phyloP scores from a whole-genome alignment of 495 filamentous ascomycete species.

The Pyrenula massariospora region DNA sequence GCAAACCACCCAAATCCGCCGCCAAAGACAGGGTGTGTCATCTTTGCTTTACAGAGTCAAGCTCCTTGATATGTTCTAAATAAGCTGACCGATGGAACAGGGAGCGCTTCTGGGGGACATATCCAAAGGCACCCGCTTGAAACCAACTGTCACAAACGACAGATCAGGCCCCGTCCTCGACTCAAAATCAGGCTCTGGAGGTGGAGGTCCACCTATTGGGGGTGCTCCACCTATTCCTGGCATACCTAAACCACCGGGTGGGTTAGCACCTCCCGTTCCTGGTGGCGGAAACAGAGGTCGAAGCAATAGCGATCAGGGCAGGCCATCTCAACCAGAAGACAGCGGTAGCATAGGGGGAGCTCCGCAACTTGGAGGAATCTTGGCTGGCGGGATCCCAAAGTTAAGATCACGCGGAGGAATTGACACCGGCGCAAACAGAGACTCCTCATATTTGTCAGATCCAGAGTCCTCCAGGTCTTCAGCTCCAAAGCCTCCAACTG shows the following conservation, averaged over 20 bases:
- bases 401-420: conserved; percentile 80
- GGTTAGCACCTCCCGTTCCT: conserved; percentile 69
- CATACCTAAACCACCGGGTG: conserved; percentile 45
- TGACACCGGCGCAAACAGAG: conserved; percentile 73
- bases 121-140: conserved; percentile 65
- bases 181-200: conserved; percentile 38
- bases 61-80: conserved; percentile 16
- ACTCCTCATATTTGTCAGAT: conserved; percentile 70
- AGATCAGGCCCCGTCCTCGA: conserved; percentile 71
- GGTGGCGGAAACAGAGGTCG: conserved; percentile 48
- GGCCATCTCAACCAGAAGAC: conserved; percentile 19
- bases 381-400: conserved; percentile 93
- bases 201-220: conserved; percentile 45
- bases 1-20: conserved; percentile 31
- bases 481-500: conserved; percentile 46
- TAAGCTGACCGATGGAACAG: conserved; percentile 38
- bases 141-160: conserved; percentile 89
- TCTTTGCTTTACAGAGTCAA: conserved; percentile 4
- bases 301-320: conserved; percentile 69
- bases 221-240: conserved; percentile 78
- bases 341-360: conserved; percentile 38
- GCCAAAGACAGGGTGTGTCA: conserved; percentile 44
- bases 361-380: conserved; percentile 78
- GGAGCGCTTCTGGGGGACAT: conserved; percentile 87
- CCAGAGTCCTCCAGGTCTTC: conserved; percentile 50